Conservation (phyloP, 768 basidiomycete species). For the Baorangia bicolor region DNA sequence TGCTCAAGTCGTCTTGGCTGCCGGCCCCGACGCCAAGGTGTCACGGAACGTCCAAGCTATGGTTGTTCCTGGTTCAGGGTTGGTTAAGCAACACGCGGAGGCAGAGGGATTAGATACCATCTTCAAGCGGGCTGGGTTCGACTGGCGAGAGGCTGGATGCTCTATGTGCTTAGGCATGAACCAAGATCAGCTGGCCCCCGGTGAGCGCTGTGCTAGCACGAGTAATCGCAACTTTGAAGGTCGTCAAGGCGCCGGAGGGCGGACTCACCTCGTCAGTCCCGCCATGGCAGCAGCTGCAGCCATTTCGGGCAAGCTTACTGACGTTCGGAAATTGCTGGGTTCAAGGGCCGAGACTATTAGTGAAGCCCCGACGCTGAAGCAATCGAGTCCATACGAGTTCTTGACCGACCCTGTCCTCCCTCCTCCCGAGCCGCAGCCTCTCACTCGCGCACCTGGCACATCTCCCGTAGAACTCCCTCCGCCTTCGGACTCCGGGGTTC, state of each 20-base stretch:
- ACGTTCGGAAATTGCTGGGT: conserved; percentile 75
- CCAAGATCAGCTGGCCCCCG: conserved; percentile 82
- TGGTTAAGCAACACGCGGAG: conserved; percentile 90
- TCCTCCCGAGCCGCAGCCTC: conserved; percentile 47
- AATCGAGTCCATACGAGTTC: conserved; percentile 70
- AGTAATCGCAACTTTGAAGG: conserved; percentile 95
- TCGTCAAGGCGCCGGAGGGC: conserved; percentile 81
- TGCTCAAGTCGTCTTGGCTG: conserved; percentile 71
- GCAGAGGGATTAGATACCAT: conserved; percentile 83
- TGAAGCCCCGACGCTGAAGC: conserved; percentile 60
- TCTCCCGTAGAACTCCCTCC: conserved; percentile 37
- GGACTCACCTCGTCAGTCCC: conserved; percentile 86
- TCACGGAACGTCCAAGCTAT: conserved; percentile 77
- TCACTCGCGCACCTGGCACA: conserved; percentile 33
- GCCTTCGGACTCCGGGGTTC: conserved; percentile 46
- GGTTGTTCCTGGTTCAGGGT: conserved; percentile 89
- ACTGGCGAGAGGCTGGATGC: conserved; percentile 94
- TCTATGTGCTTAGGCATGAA: conserved; percentile 98
- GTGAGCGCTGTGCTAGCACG: conserved; percentile 86
- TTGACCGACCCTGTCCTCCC: conserved; percentile 66
- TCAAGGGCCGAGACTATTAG: conserved; percentile 42
- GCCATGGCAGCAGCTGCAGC: conserved; percentile 94
- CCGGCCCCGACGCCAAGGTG: conserved; percentile 71
- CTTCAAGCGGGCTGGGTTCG: conserved; percentile 89
- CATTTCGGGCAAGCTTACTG: conserved; percentile 79